Conservation (phyloP, 352 stramenopile genomes). For the Phytopythium litorale region DNA sequence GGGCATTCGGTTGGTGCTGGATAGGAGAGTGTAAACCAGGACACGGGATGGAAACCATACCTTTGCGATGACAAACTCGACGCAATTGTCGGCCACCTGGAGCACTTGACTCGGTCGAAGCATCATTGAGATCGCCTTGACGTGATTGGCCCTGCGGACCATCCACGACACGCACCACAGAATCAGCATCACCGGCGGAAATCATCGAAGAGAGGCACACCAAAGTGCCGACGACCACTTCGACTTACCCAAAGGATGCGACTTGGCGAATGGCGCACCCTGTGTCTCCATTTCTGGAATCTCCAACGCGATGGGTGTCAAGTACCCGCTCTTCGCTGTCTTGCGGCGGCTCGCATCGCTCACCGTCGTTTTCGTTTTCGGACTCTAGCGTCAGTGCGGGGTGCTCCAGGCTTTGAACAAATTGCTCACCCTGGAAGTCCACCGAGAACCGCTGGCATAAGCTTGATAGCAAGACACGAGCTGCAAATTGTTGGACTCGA, state of each 20-base stretch:
- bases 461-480: neutral
- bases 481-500: neutral
- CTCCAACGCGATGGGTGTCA: neutral
- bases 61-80: slow-evolving; percentile 32
- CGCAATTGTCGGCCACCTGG: slow-evolving; percentile 28
- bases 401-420: neutral
- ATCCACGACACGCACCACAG: neutral
- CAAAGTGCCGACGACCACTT: neutral
- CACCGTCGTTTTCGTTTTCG: neutral
- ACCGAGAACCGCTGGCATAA: neutral
- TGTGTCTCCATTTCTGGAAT: neutral
- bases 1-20: neutral
- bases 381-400: neutral
- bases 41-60: slow-evolving; percentile 11
- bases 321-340: neutral
- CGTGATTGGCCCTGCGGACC: slow-evolving; percentile 6
- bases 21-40: neutral
- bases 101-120: slow-evolving; percentile 24
- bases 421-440: neutral
- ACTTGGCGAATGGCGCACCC: neutral
- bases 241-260: neutral
- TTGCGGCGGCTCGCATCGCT: neutral
- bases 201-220: neutral
- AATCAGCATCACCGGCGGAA: neutral
- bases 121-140: slow-evolving; percentile 21